Evolutionary conservation across 2,329 filamentous ascomycete species (phyloP), one percentile per base, ranked within the genome.

Genomic region (Botryotinia globosa): DNA sequence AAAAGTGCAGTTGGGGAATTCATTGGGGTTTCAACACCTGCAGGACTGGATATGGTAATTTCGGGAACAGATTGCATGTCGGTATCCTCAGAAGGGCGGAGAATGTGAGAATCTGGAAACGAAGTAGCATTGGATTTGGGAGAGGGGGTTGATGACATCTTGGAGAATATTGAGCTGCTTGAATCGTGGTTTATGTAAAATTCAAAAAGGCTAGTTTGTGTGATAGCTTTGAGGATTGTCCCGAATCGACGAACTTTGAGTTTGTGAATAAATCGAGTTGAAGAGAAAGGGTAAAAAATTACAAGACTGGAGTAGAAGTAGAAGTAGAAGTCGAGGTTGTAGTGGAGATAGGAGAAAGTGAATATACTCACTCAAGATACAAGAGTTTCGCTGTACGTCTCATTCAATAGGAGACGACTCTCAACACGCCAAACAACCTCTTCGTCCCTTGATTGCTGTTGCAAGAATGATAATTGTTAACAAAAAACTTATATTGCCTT

Each of bases 1-100:
- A n/a, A 1, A n/a, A 4, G 0, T n/a, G 22, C 12, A 2, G 12
- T 0, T n/a, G 10, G 58, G 14, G 34, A 39, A n/a, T n/a, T 2
- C 9, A 4, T 3, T 2, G 32, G 34, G 22, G 14, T 8, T 1
- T 37, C 14, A 61, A 14, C 3, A n/a, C 22, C 34, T n/a, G 34
- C 34, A n/a, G 12, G 7, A 29, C 18, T 7, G 14, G 29, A 8
- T 56, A 6, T 29, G 14, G 5, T 29, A 7, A 18, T 32, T 29
- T 56, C n/a, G n/a, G 51, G 51, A 29, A 29, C 14, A 56, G 51
- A 9, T 56, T 61, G 6, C 25, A 34, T 61, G 22, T 14, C 16
- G 22, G 16, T 2, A 16, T 56, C 14, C 18, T 56, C 6, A n/a
- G 34, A 37, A 22, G 34, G 6, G 12, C 3, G 22, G 14, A 12